These are phyloP conservation scores for Raphanus raphanistrum DNA, from an alignment of 345 rosid species.

Conservation along the genomic window DNA sequence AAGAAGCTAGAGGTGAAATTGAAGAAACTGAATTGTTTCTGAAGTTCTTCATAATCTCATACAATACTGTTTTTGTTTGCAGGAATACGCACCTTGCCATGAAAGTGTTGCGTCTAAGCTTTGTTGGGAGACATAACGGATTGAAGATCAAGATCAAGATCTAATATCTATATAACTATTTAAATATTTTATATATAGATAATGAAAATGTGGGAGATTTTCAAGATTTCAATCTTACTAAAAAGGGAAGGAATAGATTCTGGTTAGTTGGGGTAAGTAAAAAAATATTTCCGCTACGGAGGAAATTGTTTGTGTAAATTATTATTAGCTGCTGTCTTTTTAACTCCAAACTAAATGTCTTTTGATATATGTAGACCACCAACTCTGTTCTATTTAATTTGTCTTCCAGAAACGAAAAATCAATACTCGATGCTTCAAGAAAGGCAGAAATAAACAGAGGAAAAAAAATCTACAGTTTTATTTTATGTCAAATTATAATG, in stretches of 20 bases:
- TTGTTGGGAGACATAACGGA: slow-evolving; percentile 89
- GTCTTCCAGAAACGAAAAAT: too few species aligned
- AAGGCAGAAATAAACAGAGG: background rate
- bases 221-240: slow-evolving; percentile 36
- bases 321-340: slow-evolving; percentile 9
- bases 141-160: slow-evolving; percentile 37
- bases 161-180: slow-evolving; percentile 13
- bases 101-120: slow-evolving; percentile 77
- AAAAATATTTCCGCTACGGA: slow-evolving; percentile 29
- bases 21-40: background rate
- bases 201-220: slow-evolving; percentile 17
- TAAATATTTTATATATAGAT: slow-evolving; percentile 19
- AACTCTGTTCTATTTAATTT: slow-evolving; percentile 1
- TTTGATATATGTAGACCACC: slow-evolving; percentile 16
- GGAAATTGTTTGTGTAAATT: slow-evolving; percentile 35
- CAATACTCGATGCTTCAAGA: background rate
- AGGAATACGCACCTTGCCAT: slow-evolving; percentile 92
- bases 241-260: slow-evolving; percentile 31
- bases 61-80: background rate
- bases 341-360: slow-evolving; percentile 26
- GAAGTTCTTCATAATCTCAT: background rate
- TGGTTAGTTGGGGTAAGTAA: slow-evolving; percentile 26
- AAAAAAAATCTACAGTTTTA: background rate
- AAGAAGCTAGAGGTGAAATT: slow-evolving; percentile 76
- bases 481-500: background rate